Base-by-base conservation (phyloP, 2,329 filamentous ascomycete species). In the Ophiostoma sp. region DNA sequence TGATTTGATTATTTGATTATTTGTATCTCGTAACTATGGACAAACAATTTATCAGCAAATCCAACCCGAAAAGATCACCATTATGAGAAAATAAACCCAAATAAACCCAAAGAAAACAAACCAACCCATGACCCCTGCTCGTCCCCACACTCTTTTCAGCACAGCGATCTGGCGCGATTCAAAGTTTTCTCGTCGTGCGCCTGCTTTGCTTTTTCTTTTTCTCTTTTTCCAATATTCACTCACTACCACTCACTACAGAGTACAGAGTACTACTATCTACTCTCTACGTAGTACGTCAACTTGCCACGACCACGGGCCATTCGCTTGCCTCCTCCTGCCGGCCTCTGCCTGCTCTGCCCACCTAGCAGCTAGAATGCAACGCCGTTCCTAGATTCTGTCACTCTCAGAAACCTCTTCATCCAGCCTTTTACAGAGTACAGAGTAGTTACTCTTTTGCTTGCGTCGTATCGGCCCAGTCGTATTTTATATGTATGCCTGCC, bases 131-230 rank as follows among this genome's bases (percentile, higher is more conserved):
- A 57, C 52, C 52, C 52, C 52, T 57, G 52, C 23, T 27, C 23
- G 52, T 57, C 52, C 52, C 52, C 52, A 57, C 52, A 27, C n/a
- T 57, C n/a, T 57, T 57, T 57, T 57, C 52, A 57, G 52, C 52
- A 57, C 52, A 57, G 52, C 52, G 52, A 57, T 57, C 52, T 57
- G 52, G 52, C 52, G 52, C 52, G 52, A 31, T 57, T 57, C 52
- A 57, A 27, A 57, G 8, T 57, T 57, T 57, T 57, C 52, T 27
- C 52, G 17, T 27, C 52, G n/a, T 57, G 52, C 8, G n/a, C 27
- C 52, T 10, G 20, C 13, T 11, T n/a, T 48, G 5, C 2, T 48
- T 20, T 48, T 44, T 20, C 41, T n/a, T 7, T 48, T 48, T 48
- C 44, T 48, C n/a, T 48, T 41, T 41, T 15, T 41, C 15, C 44